Evolutionary conservation across 2,329 filamentous ascomycete species (phyloP), one percentile per base, ranked within the genome.

Genomic region (Xylaria sp.): DNA sequence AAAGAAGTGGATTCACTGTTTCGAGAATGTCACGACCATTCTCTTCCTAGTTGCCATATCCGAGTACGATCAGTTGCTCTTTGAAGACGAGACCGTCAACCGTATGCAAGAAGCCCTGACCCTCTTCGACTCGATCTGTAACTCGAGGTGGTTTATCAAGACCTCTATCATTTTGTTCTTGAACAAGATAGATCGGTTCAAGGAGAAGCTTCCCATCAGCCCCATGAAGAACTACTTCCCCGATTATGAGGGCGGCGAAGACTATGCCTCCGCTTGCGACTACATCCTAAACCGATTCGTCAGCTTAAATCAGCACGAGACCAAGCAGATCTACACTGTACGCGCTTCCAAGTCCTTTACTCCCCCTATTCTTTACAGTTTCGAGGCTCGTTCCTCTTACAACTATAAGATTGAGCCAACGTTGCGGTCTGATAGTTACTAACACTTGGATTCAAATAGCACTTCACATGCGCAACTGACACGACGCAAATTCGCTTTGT

Each of bases 1-100:
- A 80, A 97, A 97, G 91, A 97, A 97, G 89, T 97, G 94, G 94
- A 97, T 97, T 76, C 94, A 97, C 85, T 97, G 94, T 84, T 97
- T 97, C 82, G 94, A 97, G 85, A 97, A 97, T 76, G 94, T 97
- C 77, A 97, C 94, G 9, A 97, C 94, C 10, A 97, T 97, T 75
- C 91, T 97, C 45, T 97, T 97, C 90, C 84, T 97, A 64, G 95
- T 97, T 73, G 95, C 95, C 81, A 97, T 97, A 75, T 97, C 94
- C 74, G 94, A 97, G 82, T 97, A 97, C 85, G 94, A 97, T 80
- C 94, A 97, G 84, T 86, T 97, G 70, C 87, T 97, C 53, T 97
- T 97, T 80, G 94, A 97, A 80, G 94, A 97, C 78, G 94, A 97
- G 86, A 97, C 93, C 0, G 93, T 96, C 87, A 96, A 96, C 82